Base-by-base conservation (phyloP, 371 early-diverging fungal genomes). In the Umbelopsis sp. region DNA sequence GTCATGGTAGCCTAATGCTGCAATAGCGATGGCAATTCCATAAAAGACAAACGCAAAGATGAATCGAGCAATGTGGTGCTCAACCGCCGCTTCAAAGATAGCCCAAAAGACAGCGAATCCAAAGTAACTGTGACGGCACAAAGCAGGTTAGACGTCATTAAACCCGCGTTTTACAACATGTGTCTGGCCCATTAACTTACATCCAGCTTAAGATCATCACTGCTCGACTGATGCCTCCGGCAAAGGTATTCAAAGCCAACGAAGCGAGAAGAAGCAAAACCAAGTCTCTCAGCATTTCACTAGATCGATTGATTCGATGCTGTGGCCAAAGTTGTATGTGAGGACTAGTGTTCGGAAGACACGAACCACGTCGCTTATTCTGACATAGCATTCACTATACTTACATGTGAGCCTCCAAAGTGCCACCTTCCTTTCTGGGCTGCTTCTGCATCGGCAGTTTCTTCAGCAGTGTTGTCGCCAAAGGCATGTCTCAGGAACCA, bases 161-260 rank as follows among this genome's bases (percentile, higher is more conserved):
- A 22, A 22, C 22, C 22, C 0, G 22, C 22, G 22, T 22, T 22
- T 32, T 3, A 63, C 37, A 24, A n/a, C 4, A 18, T 29, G 8
- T 12, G 12, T 18, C 29, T 16, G 65, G n/a, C 8, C 41, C 11
- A 24, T 35, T 24, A 8, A 63, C 72, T 72, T 72, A 72, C 72
- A 83, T 69, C 83, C 83, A 83, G 46, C 81, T 67, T 32, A 83
- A 50, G 45, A 83, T 78, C 81, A 80, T 78, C 1, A 81, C 83
- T 22, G 77, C 80, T 66, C 73, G 73, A 38, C 75, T 78, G 48
- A 80, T 79, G 24, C 70, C 81, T 70, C 72, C 75, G 63, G 75
- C 83, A 74, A 83, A 75, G 22, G 80, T 79, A 53, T 83, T 83
- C 46, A 83, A 38, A 22, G 75, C 71, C 20, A 83, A 53, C 3